Evolutionary conservation across 2,329 filamentous ascomycete genomes (phyloP).

Genomic region (Dothistroma pini): DNA sequence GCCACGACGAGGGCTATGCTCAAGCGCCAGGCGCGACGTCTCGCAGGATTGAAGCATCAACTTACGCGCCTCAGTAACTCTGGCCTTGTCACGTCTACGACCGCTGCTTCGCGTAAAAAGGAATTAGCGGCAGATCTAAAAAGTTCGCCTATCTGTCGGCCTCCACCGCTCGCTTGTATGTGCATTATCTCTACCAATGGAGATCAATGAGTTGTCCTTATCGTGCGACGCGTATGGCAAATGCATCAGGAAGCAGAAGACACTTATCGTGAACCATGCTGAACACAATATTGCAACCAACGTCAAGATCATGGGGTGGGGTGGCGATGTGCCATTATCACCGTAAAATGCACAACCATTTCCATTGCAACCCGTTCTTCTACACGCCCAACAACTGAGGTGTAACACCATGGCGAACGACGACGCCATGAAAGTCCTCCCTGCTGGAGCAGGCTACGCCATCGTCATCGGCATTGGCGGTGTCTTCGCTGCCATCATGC

Average conservation of each 20-base stretch:
- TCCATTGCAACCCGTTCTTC: neutral
- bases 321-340: neutral
- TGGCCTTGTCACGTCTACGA: no score
- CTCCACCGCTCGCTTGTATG: neutral
- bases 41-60: no score
- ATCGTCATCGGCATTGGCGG: constrained; percentile 71
- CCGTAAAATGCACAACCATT: neutral
- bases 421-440: constrained; percentile 19
- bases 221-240: neutral
- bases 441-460: constrained; percentile 41
- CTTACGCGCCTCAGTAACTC: no score
- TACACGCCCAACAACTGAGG: neutral
- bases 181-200: neutral
- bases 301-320: neutral
- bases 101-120: no score
- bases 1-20: no score
- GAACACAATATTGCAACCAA: neutral
- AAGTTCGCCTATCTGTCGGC: neutral
- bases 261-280: neutral
- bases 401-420: constrained; percentile 4
- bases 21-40: no score
- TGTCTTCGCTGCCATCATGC: constrained; percentile 56
- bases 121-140: no score
- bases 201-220: neutral
- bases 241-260: neutral